Evolutionary conservation across 352 stramenopile genomes (phyloP).

Genomic region (Phytopythium mirpurense): DNA sequence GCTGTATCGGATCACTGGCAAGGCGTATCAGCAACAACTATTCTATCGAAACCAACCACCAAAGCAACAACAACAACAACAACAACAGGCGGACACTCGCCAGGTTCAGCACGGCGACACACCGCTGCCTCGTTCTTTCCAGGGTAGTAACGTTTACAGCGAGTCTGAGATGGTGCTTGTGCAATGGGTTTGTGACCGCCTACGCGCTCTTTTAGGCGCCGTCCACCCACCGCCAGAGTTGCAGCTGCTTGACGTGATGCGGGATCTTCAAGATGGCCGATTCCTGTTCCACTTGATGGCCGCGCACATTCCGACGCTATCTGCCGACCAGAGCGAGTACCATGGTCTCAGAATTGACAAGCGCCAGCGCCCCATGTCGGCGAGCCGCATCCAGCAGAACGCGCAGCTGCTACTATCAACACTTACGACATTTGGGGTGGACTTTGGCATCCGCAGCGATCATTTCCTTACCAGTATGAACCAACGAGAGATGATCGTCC

Average conservation of each 20-base stretch:
- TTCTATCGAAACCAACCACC: constrained; percentile 2
- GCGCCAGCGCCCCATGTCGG: constrained; percentile 13
- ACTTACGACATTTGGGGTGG: constrained; percentile 59
- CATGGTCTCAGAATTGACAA: constrained; percentile 51
- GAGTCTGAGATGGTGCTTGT: constrained; percentile 89
- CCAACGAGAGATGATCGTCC: constrained; percentile 68
- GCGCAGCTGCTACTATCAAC: constrained; percentile 48
- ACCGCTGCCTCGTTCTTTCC: constrained; percentile 19
- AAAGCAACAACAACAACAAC: constrained; percentile 1
- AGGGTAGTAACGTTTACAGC: constrained; percentile 90
- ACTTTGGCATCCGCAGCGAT: constrained; percentile 63
- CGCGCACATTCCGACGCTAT: constrained; percentile 85
- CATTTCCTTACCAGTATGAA: constrained; percentile 57
- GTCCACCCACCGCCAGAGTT: constrained; percentile 7
- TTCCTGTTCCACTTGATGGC: constrained; percentile 84
- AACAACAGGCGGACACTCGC: background rate
- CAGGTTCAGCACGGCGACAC: constrained; percentile 17
- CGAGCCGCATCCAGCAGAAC: constrained; percentile 52
- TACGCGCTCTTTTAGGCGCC: constrained; percentile 19
- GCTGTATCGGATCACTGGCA: constrained; percentile 85
- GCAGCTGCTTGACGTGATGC: constrained; percentile 51
- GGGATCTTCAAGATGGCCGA: constrained; percentile 63
- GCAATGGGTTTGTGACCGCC: constrained; percentile 85
- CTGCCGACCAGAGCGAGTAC: constrained; percentile 53
- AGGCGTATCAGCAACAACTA: constrained; percentile 53